phyloP scores from a whole-genome alignment of 495 filamentous ascomycete species.

The Aspergillus ellipticus region DNA sequence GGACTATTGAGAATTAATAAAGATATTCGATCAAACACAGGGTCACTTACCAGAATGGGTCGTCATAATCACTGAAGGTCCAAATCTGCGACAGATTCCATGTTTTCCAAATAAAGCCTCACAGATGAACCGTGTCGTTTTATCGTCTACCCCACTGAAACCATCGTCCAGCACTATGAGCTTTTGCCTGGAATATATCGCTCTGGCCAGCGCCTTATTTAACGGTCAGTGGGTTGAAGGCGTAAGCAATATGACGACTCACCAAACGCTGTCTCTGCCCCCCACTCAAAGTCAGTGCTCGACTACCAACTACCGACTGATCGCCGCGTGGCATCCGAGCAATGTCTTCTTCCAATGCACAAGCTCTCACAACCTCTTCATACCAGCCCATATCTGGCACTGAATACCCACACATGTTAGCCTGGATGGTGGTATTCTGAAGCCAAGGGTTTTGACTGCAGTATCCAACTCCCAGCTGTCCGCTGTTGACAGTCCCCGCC shows the following conservation, averaged over 20 bases:
- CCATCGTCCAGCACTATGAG: not conserved
- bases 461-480: not conserved
- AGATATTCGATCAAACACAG: too few species aligned
- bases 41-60: not conserved
- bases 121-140: not conserved
- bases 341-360: not conserved
- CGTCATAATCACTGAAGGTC: not conserved
- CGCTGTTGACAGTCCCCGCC: not conserved
- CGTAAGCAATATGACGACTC: not conserved
- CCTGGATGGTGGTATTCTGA: not conserved
- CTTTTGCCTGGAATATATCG: not conserved
- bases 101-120: not conserved
- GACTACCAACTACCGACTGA: not conserved
- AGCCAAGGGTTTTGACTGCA: constrained; percentile 4
- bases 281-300: not conserved
- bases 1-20: not conserved
- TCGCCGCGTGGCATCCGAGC: not conserved
- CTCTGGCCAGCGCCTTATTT: not conserved
- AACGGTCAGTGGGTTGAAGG: not conserved
- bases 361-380: not conserved
- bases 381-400: not conserved
- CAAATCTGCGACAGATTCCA: not conserved
- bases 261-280: not conserved
- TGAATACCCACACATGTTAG: not conserved
- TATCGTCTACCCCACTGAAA: not conserved